phyloP scores from a whole-genome alignment of 78 protist genomes.

The slime mould (Dictyostelium discoideum) region dicty_2.7 NC_007088.5:3486001-3486500 shows the following conservation, averaged over 20 bases:
- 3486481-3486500: slow-evolving; percentile 22
- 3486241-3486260: slow-evolving; percentile 12
- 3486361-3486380: slow-evolving; percentile 66
- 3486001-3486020: too few species aligned
- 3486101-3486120: too few species aligned
- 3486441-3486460: slow-evolving; percentile 53
- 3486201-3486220: slow-evolving; percentile 31
- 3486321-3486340: neutral
- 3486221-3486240: slow-evolving; percentile 44
- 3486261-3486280: neutral
- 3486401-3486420: slow-evolving; percentile 23
- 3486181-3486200: neutral
- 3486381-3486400: slow-evolving; percentile 35
- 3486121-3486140: too few species aligned
- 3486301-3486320: slow-evolving; percentile 24
- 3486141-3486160: too few species aligned
- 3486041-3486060: too few species aligned
- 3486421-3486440: slow-evolving; percentile 9
- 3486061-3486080: too few species aligned
- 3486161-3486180: neutral
- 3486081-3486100: too few species aligned
- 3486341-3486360: neutral
- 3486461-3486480: neutral
- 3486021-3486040: too few species aligned
- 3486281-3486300: slow-evolving; percentile 16